Conservation (phyloP, 495 filamentous ascomycete genomes). For the Mytilinidion resinicola region DNA sequence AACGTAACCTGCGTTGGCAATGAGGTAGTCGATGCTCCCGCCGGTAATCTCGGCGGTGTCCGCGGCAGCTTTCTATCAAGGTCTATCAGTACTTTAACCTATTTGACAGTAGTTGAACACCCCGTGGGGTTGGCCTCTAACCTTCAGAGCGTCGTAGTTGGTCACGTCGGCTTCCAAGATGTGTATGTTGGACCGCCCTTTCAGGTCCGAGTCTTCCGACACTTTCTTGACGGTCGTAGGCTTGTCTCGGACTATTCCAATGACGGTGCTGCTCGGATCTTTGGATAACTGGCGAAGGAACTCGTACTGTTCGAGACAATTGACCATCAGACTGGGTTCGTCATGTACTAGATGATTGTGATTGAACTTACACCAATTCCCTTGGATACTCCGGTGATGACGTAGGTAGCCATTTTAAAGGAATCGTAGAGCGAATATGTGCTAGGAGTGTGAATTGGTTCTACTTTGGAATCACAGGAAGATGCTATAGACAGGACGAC, state of each 20-base stretch:
- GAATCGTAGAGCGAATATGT: not conserved
- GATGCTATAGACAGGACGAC: no score
- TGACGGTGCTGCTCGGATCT: slow-evolving; percentile 37
- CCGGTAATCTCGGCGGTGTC: slow-evolving; percentile 31
- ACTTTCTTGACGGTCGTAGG: slow-evolving; percentile 28
- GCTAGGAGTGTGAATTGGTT: no score
- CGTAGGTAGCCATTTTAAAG: slow-evolving; percentile 18
- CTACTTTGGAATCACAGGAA: no score
- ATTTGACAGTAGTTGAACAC: no score
- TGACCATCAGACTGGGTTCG: not conserved
- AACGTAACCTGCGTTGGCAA: slow-evolving; percentile 33
- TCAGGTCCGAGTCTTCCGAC: slow-evolving; percentile 4
- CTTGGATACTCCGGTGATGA: slow-evolving; percentile 36
- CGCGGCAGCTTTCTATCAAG: slow-evolving; percentile 11
- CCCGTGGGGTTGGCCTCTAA: no score
- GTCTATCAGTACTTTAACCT: no score
- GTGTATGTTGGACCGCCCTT: slow-evolving; percentile 12
- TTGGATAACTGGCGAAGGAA: slow-evolving; percentile 37
- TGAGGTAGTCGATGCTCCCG: slow-evolving; percentile 36
- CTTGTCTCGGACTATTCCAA: slow-evolving; percentile 44
- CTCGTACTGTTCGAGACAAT: slow-evolving; percentile 27
- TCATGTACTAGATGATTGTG: not conserved
- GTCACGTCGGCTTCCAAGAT: slow-evolving; percentile 17
- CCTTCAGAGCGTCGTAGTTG: slow-evolving; percentile 21
- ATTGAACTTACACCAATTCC: slow-evolving; percentile 37